phyloP scores from a whole-genome alignment of 495 filamentous ascomycete genomes.

The Penicillium longicatenatum region DNA sequence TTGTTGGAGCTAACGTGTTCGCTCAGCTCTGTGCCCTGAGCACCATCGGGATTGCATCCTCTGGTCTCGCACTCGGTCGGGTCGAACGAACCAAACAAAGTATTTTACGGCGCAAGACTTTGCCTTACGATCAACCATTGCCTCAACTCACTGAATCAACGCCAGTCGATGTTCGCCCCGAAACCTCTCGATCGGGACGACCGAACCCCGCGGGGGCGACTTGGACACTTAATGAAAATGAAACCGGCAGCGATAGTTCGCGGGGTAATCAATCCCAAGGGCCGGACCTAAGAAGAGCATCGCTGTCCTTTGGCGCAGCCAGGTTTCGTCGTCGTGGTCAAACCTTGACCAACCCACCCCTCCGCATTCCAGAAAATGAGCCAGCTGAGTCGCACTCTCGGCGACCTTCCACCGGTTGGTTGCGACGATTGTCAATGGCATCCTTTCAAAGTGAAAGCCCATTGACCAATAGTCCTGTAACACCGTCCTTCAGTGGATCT shows the following conservation, averaged over 20 bases:
- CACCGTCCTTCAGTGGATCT: conserved; percentile 72
- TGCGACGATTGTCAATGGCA: conserved; percentile 71
- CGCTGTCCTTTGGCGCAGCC: conserved; percentile 58
- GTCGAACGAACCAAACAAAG: conserved; percentile 42
- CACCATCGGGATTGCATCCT: conserved; percentile 67
- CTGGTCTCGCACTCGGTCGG: conserved; percentile 65
- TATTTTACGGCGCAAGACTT: conserved; percentile 32
- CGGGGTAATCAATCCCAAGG: conserved; percentile 14
- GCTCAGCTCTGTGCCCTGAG: conserved; percentile 68
- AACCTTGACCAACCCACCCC: conserved; percentile 40
- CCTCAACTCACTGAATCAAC: conserved; percentile 21
- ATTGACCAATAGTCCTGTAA: conserved; percentile 65
- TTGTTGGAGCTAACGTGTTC: conserved; percentile 8
- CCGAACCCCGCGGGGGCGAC: conserved; percentile 16
- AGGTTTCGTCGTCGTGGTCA: conserved; percentile 41
- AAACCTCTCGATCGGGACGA: conserved; percentile 26
- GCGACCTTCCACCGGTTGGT: conserved; percentile 68
- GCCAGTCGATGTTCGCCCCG: conserved; percentile 28
- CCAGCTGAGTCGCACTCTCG: conserved; percentile 43
- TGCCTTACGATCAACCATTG: conserved; percentile 26
- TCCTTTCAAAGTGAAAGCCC: conserved; percentile 73
- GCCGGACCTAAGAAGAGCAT: conserved; percentile 30
- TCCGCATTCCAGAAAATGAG: conserved; percentile 31
- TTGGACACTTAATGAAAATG: conserved; percentile 10
- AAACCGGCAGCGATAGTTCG: conserved; percentile 10